phyloP scores from a whole-genome alignment of 2,329 filamentous ascomycete species.

The Helminthosporium solani region DNA sequence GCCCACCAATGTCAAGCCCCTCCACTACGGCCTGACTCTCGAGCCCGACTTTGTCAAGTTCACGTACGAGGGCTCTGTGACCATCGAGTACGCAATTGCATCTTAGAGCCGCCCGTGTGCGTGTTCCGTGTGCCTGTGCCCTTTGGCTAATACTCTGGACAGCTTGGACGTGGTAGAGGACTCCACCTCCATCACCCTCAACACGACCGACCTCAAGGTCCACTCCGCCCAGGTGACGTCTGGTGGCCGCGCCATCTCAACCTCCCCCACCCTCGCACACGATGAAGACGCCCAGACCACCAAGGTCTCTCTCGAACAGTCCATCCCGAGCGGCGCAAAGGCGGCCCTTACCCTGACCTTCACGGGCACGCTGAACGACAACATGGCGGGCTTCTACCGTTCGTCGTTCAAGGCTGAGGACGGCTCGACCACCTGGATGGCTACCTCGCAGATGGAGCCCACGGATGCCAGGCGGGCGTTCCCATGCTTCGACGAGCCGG shows the following conservation, averaged over 20 bases:
- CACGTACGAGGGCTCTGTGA: slow-evolving; percentile 79
- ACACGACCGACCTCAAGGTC: slow-evolving; percentile 84
- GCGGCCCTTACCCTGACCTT: slow-evolving; percentile 77
- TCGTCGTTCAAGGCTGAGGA: slow-evolving; percentile 86
- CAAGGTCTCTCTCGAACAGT: slow-evolving; percentile 75
- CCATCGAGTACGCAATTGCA: slow-evolving; percentile 65
- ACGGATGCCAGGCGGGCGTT: slow-evolving; percentile 91
- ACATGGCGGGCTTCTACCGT: slow-evolving; percentile 97
- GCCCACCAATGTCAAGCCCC: slow-evolving; percentile 87
- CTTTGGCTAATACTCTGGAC: slow-evolving; percentile 24
- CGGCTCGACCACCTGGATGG: slow-evolving; percentile 77
- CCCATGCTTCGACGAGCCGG: slow-evolving; percentile 95
- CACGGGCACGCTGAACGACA: slow-evolving; percentile 79
- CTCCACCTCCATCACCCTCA: slow-evolving; percentile 80
- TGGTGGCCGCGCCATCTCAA: slow-evolving; percentile 58
- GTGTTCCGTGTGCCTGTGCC: too few relatives aligned
- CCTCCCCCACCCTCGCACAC: slow-evolving; percentile 68
- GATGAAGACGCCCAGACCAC: slow-evolving; percentile 79
- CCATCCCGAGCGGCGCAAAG: slow-evolving; percentile 71
- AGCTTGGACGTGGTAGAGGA: slow-evolving; percentile 81
- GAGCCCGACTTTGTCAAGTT: slow-evolving; percentile 89
- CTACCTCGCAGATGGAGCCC: slow-evolving; percentile 93
- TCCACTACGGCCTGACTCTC: slow-evolving; percentile 86
- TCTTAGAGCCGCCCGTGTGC: not conserved
- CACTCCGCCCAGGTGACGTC: slow-evolving; percentile 68